phyloP scores from a whole-genome alignment of 306 rosid species.

The Malus sylvestris region DNA sequence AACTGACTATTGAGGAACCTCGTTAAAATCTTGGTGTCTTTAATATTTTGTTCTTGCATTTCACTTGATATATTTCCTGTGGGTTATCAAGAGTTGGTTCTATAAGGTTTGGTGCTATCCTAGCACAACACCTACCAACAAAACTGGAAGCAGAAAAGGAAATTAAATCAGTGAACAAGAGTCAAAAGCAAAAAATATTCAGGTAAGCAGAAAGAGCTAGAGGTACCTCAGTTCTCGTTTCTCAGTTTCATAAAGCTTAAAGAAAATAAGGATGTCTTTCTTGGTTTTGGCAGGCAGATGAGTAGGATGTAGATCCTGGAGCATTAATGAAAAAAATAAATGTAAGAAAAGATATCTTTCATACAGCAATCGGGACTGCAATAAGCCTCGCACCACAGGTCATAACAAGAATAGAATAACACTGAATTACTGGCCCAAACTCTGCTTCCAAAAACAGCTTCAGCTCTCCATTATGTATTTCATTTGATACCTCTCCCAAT shows the following conservation, averaged over 20 bases:
- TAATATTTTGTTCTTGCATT: too few species aligned
- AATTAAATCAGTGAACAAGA: not conserved
- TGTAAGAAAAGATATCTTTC: not conserved
- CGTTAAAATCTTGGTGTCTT: too few species aligned
- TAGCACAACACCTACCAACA: conserved; percentile 43
- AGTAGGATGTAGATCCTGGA: conserved; percentile 63
- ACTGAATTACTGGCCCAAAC: conserved; percentile 45
- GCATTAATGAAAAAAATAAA: not conserved
- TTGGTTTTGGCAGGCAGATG: conserved; percentile 58
- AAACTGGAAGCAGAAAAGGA: conserved; percentile 35
- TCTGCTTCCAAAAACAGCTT: conserved; percentile 78
- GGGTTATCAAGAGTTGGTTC: too few species aligned
- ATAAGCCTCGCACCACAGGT: conserved; percentile 7
- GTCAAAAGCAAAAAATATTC: not conserved
- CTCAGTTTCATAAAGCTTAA: conserved; percentile 76
- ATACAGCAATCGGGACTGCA: not conserved
- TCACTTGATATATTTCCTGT: too few species aligned
- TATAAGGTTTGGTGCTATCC: too few species aligned
- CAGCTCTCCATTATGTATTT: conserved; percentile 14
- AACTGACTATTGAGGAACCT: too few species aligned
- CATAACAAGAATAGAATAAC: not conserved
- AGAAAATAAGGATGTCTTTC: conserved; percentile 67
- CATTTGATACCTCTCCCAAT: too few species aligned
- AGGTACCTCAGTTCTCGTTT: conserved; percentile 60
- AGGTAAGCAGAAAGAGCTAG: conserved; percentile 5